phyloP scores from a whole-genome alignment of 2,329 filamentous ascomycete species.

The Penicillium sp. region DNA sequence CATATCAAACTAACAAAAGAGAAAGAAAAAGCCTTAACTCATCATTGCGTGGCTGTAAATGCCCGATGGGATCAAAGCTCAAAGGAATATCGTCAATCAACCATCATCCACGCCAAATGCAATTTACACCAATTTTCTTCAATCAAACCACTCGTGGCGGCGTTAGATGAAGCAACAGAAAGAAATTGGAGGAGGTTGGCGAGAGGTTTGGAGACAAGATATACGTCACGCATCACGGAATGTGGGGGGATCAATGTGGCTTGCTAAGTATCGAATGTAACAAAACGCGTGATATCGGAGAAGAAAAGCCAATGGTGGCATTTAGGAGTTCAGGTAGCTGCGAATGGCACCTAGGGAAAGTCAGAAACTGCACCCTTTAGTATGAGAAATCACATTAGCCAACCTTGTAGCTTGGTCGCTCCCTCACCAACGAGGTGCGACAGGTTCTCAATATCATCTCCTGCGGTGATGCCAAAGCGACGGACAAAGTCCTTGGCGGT shows the following conservation, averaged over 20 bases:
- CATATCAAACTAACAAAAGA: conserved; percentile 9
- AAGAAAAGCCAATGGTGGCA: conserved; percentile 2
- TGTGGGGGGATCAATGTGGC: conserved; percentile 17
- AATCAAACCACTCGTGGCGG: conserved; percentile 4
- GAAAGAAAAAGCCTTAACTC: conserved; percentile 6
- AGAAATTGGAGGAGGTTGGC: conserved; percentile 1
- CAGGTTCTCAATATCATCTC: conserved; percentile 92
- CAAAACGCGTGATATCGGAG: conserved; percentile 10
- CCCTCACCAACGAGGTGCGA: conserved; percentile 81
- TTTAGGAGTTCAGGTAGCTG: conserved; percentile 51
- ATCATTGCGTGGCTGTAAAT: conserved; percentile 13
- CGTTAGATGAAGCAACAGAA: conserved; percentile 1
- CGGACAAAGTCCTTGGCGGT: conserved; percentile 95
- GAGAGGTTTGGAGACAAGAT: conserved; percentile 8
- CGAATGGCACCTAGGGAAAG: conserved; percentile 44
- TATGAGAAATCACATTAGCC: conserved; percentile 4
- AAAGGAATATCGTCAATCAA: conserved; percentile 7
- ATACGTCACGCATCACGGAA: conserved; percentile 19
- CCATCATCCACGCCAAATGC: conserved; percentile 10
- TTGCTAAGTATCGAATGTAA: conserved; percentile 21
- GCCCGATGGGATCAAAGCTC: conserved; percentile 5
- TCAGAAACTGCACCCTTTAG: conserved; percentile 7
- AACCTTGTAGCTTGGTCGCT: conserved; percentile 77
- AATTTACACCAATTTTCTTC: conserved; percentile 11
- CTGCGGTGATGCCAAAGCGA: conserved; percentile 91